These are phyloP conservation scores for Porcisia deanei DNA, from an alignment of 208 protist genomes.

Conservation along the genomic window DNA sequence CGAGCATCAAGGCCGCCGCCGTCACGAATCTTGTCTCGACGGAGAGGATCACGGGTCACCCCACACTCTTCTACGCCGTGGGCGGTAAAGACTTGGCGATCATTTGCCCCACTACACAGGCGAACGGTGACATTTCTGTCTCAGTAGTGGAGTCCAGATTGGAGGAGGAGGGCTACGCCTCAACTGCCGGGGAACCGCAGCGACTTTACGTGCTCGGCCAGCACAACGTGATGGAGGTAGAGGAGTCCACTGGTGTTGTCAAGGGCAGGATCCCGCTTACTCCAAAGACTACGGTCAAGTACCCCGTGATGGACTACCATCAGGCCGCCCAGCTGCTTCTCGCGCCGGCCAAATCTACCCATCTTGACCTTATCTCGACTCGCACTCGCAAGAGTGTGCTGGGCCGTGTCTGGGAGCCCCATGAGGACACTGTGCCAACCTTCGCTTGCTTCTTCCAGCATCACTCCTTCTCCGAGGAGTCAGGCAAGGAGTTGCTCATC, in stretches of 20 bases:
- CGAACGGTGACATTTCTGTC: slow-evolving; percentile 70
- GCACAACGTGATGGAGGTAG: slow-evolving; percentile 65
- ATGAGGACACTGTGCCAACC: slow-evolving; percentile 67
- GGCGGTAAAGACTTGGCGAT: slow-evolving; percentile 64
- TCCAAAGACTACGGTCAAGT: slow-evolving; percentile 61
- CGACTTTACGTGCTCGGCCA: slow-evolving; percentile 65
- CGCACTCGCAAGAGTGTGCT: slow-evolving; percentile 63
- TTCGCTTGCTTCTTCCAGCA: slow-evolving; percentile 84
- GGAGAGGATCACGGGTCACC: slow-evolving; percentile 47
- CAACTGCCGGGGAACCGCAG: slow-evolving; percentile 58
- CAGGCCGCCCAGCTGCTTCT: slow-evolving; percentile 57
- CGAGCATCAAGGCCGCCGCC: slow-evolving; percentile 42
- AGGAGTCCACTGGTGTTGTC: slow-evolving; percentile 48
- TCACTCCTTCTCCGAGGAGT: slow-evolving; percentile 57
- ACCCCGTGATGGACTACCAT: slow-evolving; percentile 72
- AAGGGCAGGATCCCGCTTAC: slow-evolving; percentile 44
- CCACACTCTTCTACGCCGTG: slow-evolving; percentile 74
- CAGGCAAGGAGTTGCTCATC: slow-evolving; percentile 51
- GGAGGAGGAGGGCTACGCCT: slow-evolving; percentile 57
- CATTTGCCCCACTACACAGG: slow-evolving; percentile 59
- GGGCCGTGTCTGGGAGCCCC: slow-evolving; percentile 82
- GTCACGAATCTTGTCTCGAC: slow-evolving; percentile 67
- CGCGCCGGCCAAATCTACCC: slow-evolving; percentile 67
- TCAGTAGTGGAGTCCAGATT: slow-evolving; percentile 42
- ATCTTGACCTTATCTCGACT: slow-evolving; percentile 76